Evolutionary conservation across 331 rosid species (phyloP).

Genomic region (Pyracantha coccinea): DNA sequence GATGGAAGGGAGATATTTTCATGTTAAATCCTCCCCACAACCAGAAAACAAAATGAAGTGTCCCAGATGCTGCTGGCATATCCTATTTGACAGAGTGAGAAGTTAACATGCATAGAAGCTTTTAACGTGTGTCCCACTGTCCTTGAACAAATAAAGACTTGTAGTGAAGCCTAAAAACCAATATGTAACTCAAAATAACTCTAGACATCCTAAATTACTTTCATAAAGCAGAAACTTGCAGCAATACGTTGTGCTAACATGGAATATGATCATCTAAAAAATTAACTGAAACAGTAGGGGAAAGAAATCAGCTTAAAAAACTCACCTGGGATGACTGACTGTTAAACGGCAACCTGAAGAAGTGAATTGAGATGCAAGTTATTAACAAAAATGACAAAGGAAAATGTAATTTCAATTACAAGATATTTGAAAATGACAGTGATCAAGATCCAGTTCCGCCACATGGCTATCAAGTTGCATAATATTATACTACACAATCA

Average conservation of each 20-base stretch:
- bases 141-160: neutral
- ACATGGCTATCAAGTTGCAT: neutral
- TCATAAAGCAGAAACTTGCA: neutral
- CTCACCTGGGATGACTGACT: conserved; percentile 62
- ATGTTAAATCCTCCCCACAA: neutral
- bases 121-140: neutral
- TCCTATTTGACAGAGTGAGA: neutral
- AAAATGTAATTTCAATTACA: neutral
- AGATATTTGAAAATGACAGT: neutral
- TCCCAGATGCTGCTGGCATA: neutral
- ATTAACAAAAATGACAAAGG: neutral
- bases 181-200: neutral
- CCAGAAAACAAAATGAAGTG: neutral
- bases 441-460: neutral
- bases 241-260: neutral
- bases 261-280: neutral
- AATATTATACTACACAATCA: neutral
- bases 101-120: neutral
- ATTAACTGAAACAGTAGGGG: neutral
- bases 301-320: neutral
- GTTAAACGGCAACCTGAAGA: conserved; percentile 58
- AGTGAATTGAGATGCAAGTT: conserved; percentile 9
- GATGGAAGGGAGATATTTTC: neutral
- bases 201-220: neutral
- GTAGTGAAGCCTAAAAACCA: neutral